phyloP scores from a whole-genome alignment of 2,329 filamentous ascomycete genomes.

The Alternaria sp. region DNA sequence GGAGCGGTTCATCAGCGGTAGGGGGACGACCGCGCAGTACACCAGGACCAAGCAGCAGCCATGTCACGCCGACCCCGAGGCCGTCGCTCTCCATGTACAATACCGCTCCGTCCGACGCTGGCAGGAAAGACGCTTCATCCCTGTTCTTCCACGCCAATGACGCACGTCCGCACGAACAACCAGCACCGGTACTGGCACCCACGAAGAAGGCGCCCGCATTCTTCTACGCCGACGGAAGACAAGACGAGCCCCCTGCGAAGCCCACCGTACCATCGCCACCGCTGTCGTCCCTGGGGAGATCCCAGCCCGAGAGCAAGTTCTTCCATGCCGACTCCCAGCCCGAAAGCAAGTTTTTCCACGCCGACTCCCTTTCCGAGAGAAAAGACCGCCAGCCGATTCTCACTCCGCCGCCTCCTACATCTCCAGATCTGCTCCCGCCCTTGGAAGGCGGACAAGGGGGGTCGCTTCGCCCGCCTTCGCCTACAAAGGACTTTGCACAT shows the following conservation, averaged over 20 bases:
- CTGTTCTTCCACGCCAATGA: constrained; percentile 96
- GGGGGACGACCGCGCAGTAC: constrained; percentile 48
- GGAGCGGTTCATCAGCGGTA: constrained; percentile 22
- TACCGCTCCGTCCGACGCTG: constrained; percentile 33
- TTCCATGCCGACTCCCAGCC: constrained; percentile 69
- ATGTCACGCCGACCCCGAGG: constrained; percentile 30
- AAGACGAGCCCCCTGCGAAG: constrained; percentile 41
- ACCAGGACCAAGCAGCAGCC: constrained; percentile 33
- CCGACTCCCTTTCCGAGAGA: constrained; percentile 60
- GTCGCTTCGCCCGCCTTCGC: constrained; percentile 50
- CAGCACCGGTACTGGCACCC: constrained; percentile 26
- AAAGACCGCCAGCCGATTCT: constrained; percentile 39
- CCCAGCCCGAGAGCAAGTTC: constrained; percentile 62
- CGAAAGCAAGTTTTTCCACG: constrained; percentile 71
- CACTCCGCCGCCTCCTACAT: constrained; percentile 38
- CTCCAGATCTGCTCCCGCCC: constrained; percentile 33
- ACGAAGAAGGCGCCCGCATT: constrained; percentile 56
- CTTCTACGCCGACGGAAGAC: constrained; percentile 59
- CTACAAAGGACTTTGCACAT: constrained; percentile 56
- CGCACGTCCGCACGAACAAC: constrained; percentile 52
- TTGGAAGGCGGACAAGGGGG: constrained; percentile 15
- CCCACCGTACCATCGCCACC: constrained; percentile 43
- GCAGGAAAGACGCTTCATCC: constrained; percentile 49
- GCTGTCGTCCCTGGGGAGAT: constrained; percentile 33
- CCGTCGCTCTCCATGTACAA: constrained; percentile 32